These are phyloP conservation scores for Xerocomus minutiporus DNA, from an alignment of 1,284 basidiomycete species.

Conservation along the genomic window DNA sequence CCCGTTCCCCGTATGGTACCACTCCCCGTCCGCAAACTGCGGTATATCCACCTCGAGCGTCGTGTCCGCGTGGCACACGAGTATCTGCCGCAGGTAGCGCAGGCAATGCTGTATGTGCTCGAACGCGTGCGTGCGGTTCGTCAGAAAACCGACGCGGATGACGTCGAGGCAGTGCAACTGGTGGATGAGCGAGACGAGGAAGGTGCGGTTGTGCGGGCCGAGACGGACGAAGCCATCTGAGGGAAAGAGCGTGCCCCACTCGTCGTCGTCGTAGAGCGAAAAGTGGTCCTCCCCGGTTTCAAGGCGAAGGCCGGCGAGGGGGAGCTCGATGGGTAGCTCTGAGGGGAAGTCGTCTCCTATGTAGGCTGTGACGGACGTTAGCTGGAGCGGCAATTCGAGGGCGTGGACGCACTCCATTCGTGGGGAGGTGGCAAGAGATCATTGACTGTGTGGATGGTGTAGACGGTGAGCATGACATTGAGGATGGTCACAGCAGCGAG, in stretches of 20 bases:
- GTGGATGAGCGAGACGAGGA: slow-evolving; percentile 34
- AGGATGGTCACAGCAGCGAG: slow-evolving; percentile 21
- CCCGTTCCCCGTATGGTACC: slow-evolving; percentile 26
- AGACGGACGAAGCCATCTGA: slow-evolving; percentile 36
- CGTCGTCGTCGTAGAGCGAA: slow-evolving; percentile 32
- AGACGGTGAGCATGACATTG: slow-evolving; percentile 22
- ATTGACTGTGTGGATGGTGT: slow-evolving; percentile 15
- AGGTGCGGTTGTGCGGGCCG: slow-evolving; percentile 31
- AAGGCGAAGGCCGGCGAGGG: slow-evolving; percentile 25
- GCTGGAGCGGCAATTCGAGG: neutral
- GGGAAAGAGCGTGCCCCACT: slow-evolving; percentile 38
- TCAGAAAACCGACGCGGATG: slow-evolving; percentile 29
- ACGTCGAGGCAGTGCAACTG: slow-evolving; percentile 37
- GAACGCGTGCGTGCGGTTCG: slow-evolving; percentile 29
- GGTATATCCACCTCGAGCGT: slow-evolving; percentile 37
- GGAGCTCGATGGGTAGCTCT: slow-evolving; percentile 27
- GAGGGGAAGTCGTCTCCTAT: slow-evolving; percentile 30
- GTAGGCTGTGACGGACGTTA: slow-evolving; percentile 19
- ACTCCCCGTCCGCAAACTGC: slow-evolving; percentile 22
- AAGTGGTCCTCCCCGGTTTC: slow-evolving; percentile 23
- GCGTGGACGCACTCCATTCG: slow-evolving; percentile 23
- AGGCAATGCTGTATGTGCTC: slow-evolving; percentile 39
- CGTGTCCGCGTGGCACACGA: slow-evolving; percentile 39
- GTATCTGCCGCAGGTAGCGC: slow-evolving; percentile 37
- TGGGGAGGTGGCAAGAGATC: slow-evolving; percentile 13